These are phyloP conservation scores for Schizophyllum commune DNA, from an alignment of 1,284 basidiomycete species.

Conservation along the genomic window DNA sequence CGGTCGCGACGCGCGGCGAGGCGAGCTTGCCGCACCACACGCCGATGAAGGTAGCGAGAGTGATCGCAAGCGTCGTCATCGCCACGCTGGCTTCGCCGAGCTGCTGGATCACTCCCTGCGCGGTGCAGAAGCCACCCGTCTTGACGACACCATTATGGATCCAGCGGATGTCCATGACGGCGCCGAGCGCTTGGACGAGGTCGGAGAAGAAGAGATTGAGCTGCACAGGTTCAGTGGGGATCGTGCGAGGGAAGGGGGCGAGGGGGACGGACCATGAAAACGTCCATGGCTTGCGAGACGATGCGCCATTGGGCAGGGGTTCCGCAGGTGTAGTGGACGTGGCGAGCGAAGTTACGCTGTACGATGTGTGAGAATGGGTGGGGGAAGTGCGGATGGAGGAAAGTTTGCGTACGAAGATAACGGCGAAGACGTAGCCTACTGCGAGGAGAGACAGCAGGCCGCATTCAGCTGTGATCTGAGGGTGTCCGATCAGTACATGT, in stretches of 20 bases:
- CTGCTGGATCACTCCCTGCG: slow-evolving; percentile 30
- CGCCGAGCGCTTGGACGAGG: slow-evolving; percentile 26
- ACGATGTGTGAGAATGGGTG: neutral
- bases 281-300: slow-evolving; percentile 28
- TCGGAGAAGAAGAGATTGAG: slow-evolving; percentile 29
- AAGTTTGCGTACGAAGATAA: slow-evolving; percentile 18
- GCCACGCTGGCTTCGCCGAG: slow-evolving; percentile 33
- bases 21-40: slow-evolving; percentile 25
- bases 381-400: neutral
- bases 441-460: slow-evolving; percentile 22
- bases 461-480: slow-evolving; percentile 19
- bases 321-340: slow-evolving; percentile 8
- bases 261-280: slow-evolving; percentile 22
- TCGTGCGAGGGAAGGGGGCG: neutral
- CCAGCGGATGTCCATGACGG: slow-evolving; percentile 28
- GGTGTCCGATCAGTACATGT: neutral
- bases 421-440: slow-evolving; percentile 17
- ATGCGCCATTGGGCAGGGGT: slow-evolving; percentile 19
- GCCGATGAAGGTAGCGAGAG: slow-evolving; percentile 28
- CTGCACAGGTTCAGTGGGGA: slow-evolving; percentile 12
- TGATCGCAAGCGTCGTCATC: slow-evolving; percentile 32
- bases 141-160: slow-evolving; percentile 23
- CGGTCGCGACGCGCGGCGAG: slow-evolving; percentile 17
- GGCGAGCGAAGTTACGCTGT: slow-evolving; percentile 21
- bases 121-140: slow-evolving; percentile 24